Percentiles rank a stretch among this genome's conserved stretches.
phyloP scores from a whole-genome alignment of 169 alveolate genomes.

The Blepharisma undulans region DNA sequence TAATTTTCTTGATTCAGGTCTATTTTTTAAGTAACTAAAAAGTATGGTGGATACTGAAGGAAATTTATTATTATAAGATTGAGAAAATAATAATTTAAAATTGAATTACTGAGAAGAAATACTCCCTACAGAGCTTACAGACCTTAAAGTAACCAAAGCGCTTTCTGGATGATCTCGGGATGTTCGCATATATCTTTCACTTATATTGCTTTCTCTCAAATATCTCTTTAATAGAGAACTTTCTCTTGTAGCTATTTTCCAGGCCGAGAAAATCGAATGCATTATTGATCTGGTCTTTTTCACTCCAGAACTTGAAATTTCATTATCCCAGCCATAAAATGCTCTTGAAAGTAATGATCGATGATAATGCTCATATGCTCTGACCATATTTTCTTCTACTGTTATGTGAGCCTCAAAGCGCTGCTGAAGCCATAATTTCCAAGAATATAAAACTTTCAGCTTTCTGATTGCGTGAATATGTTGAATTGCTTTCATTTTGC shows the following conservation, averaged over 20 bases:
- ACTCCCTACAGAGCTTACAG: constrained; percentile 35
- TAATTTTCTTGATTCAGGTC: no score
- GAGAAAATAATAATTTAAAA: not conserved
- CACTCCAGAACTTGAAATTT: not conserved
- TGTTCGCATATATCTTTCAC: not conserved
- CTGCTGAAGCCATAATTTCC: constrained; percentile 1
- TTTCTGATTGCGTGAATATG: not conserved
- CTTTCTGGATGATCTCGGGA: not conserved
- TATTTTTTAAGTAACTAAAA: no score
- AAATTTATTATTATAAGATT: no score
- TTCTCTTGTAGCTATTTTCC: constrained; percentile 36
- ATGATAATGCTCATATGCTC: constrained; percentile 8
- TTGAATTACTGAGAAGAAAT: not conserved
- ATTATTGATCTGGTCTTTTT: not conserved
- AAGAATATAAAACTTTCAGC: not conserved
- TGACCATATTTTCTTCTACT: not conserved
- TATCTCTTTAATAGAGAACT: constrained; percentile 13
- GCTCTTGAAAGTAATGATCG: not conserved
- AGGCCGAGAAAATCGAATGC: constrained; percentile 15
- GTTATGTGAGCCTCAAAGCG: not conserved
- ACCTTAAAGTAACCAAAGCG: not conserved
- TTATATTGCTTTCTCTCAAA: constrained; percentile 13
- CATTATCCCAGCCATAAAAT: constrained; percentile 15
- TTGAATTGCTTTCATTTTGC: not conserved
- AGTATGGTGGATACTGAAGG: no score